Evolutionary conservation across 495 filamentous ascomycete genomes (phyloP), one percentile per base, ranked within the genome.

Genomic region (Aspergillus haitiensis): DNA sequence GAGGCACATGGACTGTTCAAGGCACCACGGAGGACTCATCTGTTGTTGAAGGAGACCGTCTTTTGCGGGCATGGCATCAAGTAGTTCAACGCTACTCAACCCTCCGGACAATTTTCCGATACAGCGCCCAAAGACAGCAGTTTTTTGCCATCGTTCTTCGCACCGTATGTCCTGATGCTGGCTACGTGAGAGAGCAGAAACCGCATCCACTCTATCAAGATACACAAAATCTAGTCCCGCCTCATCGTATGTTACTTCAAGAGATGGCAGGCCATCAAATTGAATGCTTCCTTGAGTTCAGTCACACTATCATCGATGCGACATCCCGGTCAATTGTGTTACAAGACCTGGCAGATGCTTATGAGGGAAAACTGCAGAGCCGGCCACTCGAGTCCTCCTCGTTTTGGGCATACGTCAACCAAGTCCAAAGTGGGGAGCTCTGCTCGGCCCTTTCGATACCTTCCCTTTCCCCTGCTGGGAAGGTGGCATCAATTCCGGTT

Each of bases 11-110:
- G 55, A 47, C 32, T n/a, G 11, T 56, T 3, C 42, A 27, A 9
- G 35, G 18, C 7, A 11, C 44, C 44, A 34, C 44, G 7, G 15
- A 37, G 6, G 10, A 6, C n/a, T 13, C 44, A 9, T 47, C 44
- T 3, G 2, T 44, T 1, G 32, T 56, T 16, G 55, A 56, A 12
- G 11, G 36, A 3, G 32, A 56, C 13, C 55, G 55, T 37, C 55
- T 56, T 12, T 1, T 46, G 6, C 42, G 31, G 4, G 55, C 55
- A 31, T 56, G 55, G 55, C 27, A 32, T 13, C 8, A 56, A 13
- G 55, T 56, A 4, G 55, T 56, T 8, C 55, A 49, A 12, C 55
- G 44, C n/a, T 44, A 56, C 27, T 39, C 55, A 18, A 56, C 55
- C 13, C 55, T 56, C 12, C 44, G 55, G 33, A 56, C 55, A 3